Percentiles rank a stretch among this genome's conserved stretches.
Conservation (phyloP, 768 basidiomycete genomes). For the Pleurotus tuber-regium region DNA sequence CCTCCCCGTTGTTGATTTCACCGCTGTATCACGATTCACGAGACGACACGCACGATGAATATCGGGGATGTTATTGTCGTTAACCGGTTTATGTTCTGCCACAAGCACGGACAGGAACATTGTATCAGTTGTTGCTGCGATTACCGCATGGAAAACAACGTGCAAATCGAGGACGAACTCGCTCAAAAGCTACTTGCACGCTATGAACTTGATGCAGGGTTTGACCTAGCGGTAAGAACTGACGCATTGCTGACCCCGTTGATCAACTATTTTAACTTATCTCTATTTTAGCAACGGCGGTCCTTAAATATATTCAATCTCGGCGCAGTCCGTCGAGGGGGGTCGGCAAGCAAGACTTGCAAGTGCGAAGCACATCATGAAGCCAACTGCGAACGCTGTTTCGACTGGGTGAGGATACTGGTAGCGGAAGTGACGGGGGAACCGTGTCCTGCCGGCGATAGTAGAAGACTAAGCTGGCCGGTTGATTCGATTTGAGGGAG, state of each 20-base stretch:
- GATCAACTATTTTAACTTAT: no score
- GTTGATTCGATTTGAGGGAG: no score
- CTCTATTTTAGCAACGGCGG: background rate
- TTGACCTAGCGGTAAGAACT: background rate
- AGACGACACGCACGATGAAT: background rate
- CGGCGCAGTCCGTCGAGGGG: background rate
- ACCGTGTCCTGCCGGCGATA: background rate
- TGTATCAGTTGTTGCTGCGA: background rate
- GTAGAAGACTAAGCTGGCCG: background rate
- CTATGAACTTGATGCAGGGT: background rate
- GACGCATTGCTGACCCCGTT: background rate
- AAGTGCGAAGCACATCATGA: background rate
- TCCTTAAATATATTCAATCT: background rate
- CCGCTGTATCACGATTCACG: background rate
- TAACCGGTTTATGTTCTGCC: background rate
- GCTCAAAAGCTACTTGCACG: no score
- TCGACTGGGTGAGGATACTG: background rate
- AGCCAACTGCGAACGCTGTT: background rate
- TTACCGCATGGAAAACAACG: background rate
- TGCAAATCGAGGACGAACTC: background rate
- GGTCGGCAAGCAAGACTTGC: background rate
- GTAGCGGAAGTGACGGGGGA: background rate
- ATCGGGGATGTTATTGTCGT: background rate
- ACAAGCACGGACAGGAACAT: background rate
- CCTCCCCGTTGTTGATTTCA: no score